Evolutionary conservation across 1,284 basidiomycete species (phyloP).

Genomic region (Boletellus sp.): DNA sequence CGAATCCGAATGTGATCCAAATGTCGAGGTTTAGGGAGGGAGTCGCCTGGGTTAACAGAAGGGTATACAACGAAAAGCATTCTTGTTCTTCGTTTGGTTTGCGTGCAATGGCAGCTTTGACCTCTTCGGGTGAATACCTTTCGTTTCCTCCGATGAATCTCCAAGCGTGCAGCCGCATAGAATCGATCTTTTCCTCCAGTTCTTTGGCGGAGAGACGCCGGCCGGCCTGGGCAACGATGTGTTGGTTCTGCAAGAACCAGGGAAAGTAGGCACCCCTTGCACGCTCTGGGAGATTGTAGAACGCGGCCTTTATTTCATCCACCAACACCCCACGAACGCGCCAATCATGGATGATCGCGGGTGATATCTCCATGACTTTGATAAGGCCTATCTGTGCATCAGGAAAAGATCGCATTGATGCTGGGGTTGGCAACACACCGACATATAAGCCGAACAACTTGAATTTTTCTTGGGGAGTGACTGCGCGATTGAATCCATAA

Average conservation of each 20-base stretch:
- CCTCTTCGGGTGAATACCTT: background rate
- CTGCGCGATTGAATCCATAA: conserved; percentile 1
- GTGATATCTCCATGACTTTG: background rate
- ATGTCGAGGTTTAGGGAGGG: background rate
- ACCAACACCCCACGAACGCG: conserved; percentile 4
- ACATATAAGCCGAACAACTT: background rate
- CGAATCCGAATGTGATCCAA: conserved; percentile 3
- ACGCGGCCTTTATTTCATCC: conserved; percentile 1
- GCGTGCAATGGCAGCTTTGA: background rate
- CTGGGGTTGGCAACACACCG: background rate
- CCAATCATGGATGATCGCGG: conserved; percentile 6
- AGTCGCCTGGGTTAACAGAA: background rate
- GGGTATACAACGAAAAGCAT: background rate
- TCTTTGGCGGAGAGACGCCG: background rate
- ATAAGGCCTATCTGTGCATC: background rate
- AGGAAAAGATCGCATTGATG: too few relatives aligned
- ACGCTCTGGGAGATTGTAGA: background rate
- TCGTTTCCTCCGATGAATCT: background rate
- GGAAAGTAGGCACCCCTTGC: background rate
- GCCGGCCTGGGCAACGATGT: conserved; percentile 3
- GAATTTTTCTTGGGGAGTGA: background rate
- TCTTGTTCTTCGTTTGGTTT: background rate
- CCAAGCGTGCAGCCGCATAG: background rate
- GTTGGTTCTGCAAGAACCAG: conserved; percentile 5
- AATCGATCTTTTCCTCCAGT: background rate